Evolutionary conservation across 257 asterid genomes (phyloP).

Genomic region (Mentha longifolia): DNA sequence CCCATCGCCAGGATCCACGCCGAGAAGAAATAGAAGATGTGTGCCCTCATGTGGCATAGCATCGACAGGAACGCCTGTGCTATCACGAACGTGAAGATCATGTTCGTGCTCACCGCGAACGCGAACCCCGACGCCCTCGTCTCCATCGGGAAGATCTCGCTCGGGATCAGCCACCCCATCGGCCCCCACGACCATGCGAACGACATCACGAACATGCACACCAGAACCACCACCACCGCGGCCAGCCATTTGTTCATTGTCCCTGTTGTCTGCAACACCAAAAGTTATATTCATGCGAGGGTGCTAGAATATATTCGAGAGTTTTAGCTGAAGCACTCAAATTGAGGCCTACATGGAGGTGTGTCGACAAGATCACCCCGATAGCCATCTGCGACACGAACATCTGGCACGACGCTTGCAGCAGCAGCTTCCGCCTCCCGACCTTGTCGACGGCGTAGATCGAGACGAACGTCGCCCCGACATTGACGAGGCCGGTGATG

Average conservation of each 20-base stretch:
- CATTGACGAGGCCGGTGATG: conserved; percentile 82
- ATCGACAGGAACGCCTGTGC: conserved; percentile 89
- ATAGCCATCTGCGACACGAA: conserved; percentile 67
- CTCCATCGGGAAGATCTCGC: conserved; percentile 84
- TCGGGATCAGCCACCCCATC: conserved; percentile 89
- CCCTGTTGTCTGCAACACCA: conserved; percentile 54
- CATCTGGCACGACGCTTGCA: conserved; percentile 89
- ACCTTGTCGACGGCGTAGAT: conserved; percentile 82
- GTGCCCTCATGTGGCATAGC: conserved; percentile 80
- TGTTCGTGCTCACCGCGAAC: conserved; percentile 70
- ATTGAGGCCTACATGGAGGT: conserved; percentile 17
- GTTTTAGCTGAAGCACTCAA: too few relatives aligned
- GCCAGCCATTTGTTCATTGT: conserved; percentile 47
- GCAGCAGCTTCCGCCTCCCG: conserved; percentile 65
- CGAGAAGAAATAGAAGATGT: conserved; percentile 75
- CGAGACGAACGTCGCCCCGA: conserved; percentile 70
- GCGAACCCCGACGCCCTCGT: conserved; percentile 85
- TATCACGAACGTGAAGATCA: conserved; percentile 77
- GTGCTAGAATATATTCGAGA: too few relatives aligned
- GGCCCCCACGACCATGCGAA: conserved; percentile 99
- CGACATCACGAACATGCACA: conserved; percentile 71
- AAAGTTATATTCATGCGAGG: background rate
- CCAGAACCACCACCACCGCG: conserved; percentile 53
- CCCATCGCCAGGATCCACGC: conserved; percentile 82
- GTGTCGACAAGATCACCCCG: conserved; percentile 51